Base-by-base conservation (phyloP, 1,139 yeast genomes). In the Scheffersomyces titani region DNA sequence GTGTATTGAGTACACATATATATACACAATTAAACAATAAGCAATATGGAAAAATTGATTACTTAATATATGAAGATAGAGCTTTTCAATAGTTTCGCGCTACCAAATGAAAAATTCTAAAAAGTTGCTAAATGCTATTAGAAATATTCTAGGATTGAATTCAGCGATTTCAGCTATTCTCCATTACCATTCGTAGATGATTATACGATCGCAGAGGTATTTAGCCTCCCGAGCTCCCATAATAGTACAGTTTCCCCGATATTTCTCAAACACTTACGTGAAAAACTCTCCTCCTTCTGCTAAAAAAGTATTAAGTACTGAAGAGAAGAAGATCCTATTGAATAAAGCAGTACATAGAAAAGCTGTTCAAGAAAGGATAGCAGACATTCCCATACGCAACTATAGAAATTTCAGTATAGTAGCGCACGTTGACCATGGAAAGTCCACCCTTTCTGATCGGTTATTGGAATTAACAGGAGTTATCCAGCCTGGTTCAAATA, bases 381-480 rank as follows among this genome's bases (percentile, higher is more conserved):
- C 83, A 44, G 78, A 78, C 50, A 92, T 93, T 50, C 98, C 98
- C 5, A 81, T 90, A 40, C 89, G 87, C 57, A 85, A 92, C 63
- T 93, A 89, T 70, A 74, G 99, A 59, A 93, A 92, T 72, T 93
- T 94, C 72, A 90, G 97, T 59, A 93, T 94, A 57, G 98, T 92
- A 46, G 98, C 99, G 1, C 99, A 94, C 76, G 96, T 94, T 47
- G 99, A 94, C 70, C 99, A 94, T 72, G 99, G 99, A 0, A 94
- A 94, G 70, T 90, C 97, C 1, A 94, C 99, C 0, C 72, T 94
- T 30, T 89, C 97, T 58, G 99, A 94, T 69, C 75, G 98, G 54
- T 75, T 94, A 49, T 75, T 94, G 48, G 98, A 94, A 68, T 73
- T 90, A 49, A 94, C 98, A 0, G 96, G 96, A 0, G 98, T 94